Conservation (phyloP, 179 eudicot species). For the Beta corolliflora region DNA sequence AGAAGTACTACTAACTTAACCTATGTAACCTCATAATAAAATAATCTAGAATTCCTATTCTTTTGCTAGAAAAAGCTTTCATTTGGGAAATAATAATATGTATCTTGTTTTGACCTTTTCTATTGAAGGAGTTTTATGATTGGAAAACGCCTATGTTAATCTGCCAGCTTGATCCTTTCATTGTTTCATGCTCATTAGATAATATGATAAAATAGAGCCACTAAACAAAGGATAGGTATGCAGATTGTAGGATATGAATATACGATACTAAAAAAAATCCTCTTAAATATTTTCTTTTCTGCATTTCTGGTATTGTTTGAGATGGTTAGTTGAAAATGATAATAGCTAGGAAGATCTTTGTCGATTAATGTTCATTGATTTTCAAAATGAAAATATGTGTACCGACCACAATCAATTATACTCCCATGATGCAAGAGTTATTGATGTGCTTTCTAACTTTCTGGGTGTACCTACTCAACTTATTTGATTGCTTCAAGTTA, state of each 20-base stretch:
- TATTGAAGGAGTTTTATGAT: neutral
- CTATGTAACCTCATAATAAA: too few relatives aligned
- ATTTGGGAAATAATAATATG: neutral
- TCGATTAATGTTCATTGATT: conserved; percentile 1
- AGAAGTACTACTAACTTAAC: neutral
- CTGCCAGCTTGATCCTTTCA: too few relatives aligned
- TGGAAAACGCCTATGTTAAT: neutral
- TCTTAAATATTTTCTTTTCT: neutral
- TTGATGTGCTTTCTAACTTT: neutral
- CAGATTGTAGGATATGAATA: neutral
- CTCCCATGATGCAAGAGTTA: too few relatives aligned
- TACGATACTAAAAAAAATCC: neutral
- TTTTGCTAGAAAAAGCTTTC: neutral
- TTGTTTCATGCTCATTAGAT: neutral
- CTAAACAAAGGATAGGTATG: neutral
- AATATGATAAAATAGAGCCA: neutral
- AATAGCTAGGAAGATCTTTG: conserved; percentile 5
- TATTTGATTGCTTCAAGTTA: neutral
- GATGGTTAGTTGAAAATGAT: conserved; percentile 10
- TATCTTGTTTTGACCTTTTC: too few relatives aligned
- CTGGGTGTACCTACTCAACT: neutral
- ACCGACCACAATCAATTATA: neutral
- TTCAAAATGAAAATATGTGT: neutral
- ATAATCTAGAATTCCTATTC: too few relatives aligned
- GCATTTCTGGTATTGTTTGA: neutral